phyloP scores from a whole-genome alignment of 768 basidiomycete genomes.

The Kwoniella sp. region DNA sequence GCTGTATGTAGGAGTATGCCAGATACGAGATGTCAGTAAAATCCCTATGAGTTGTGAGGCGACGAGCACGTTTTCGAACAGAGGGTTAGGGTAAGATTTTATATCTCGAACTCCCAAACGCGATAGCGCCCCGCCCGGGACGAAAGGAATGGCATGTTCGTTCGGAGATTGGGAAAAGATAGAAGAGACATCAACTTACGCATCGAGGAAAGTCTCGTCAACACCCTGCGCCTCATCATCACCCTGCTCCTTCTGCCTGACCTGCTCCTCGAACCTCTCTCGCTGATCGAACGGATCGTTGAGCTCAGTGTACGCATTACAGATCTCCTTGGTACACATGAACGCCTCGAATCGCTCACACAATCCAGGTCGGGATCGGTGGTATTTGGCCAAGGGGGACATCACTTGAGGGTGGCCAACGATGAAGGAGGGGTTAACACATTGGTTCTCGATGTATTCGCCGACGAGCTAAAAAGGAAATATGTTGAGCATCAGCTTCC shows the following conservation, averaged over 20 bases:
- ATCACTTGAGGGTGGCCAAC: constrained; percentile 99
- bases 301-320: constrained; percentile 98
- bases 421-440: constrained; percentile 95
- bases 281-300: constrained; percentile 88
- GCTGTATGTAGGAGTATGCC: no score
- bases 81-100: no score
- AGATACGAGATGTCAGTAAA: no score
- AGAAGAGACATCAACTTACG: constrained; percentile 62
- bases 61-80: no score
- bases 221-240: constrained; percentile 98
- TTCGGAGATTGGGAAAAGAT: no score
- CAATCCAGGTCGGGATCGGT: constrained; percentile 91
- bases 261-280: constrained; percentile 88
- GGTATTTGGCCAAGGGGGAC: constrained; percentile 98
- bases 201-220: constrained; percentile 93
- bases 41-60: no score
- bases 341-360: constrained; percentile 99
- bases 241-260: constrained; percentile 89
- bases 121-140: no score
- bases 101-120: no score
- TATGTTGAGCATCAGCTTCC: neutral
- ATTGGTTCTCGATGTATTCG: constrained; percentile 95
- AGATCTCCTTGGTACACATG: constrained; percentile 96
- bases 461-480: constrained; percentile 75
- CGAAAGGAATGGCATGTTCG: no score